These are phyloP conservation scores for Xylariaceae sp. DNA, from an alignment of 2,329 filamentous ascomycete species.

Conservation along the genomic window DNA sequence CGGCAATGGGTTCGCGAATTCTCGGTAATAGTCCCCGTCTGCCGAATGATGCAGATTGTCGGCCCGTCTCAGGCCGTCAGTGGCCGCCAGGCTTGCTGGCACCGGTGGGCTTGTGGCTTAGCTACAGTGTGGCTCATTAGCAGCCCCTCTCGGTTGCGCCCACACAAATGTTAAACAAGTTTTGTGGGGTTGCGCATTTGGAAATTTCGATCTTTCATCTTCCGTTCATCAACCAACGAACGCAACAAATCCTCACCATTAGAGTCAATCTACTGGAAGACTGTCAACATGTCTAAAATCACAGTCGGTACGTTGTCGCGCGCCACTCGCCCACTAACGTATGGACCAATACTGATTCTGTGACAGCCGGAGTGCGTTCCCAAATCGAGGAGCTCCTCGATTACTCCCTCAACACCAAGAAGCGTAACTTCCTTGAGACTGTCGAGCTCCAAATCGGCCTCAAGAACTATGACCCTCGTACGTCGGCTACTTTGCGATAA, in stretches of 20 bases:
- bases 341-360: conserved; percentile 23
- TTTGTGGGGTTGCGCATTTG: conserved; percentile 5
- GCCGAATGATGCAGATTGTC: neutral
- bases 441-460: conserved; percentile 84
- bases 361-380: conserved; percentile 36
- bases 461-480: conserved; percentile 91
- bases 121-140: neutral
- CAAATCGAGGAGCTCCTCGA: conserved; percentile 88
- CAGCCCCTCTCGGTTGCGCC: neutral
- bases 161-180: conserved; percentile 12
- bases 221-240: conserved; percentile 27
- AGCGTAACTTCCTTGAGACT: conserved; percentile 96
- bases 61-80: neutral
- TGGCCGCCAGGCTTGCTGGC: no score
- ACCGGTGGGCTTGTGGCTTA: neutral
- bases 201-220: neutral
- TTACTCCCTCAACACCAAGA: conserved; percentile 93
- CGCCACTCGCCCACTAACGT: neutral
- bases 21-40: neutral
- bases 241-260: conserved; percentile 62
- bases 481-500: neutral
- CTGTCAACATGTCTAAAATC: conserved; percentile 83
- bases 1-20: neutral
- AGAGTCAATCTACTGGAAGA: conserved; percentile 79
- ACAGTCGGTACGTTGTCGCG: conserved; percentile 55